These are phyloP conservation scores for Microcos paniculata DNA, from an alignment of 345 rosid species.

Conservation along the genomic window DNA sequence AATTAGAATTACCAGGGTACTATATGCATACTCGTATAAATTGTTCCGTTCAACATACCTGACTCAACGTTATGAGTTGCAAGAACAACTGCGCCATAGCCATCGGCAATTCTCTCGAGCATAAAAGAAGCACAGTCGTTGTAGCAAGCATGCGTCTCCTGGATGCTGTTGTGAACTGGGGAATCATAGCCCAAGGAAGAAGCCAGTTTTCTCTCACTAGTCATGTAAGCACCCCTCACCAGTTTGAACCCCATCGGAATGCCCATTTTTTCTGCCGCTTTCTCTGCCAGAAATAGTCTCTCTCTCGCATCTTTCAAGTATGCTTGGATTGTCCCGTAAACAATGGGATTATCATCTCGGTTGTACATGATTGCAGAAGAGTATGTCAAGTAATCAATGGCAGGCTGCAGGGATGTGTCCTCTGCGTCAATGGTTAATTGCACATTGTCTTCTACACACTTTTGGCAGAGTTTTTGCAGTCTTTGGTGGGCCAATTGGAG, in stretches of 20 bases:
- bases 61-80: constrained; percentile 95
- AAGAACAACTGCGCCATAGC: constrained; percentile 65
- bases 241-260: constrained; percentile 75
- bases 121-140: constrained; percentile 70
- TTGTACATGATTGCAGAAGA: constrained; percentile 53
- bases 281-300: constrained; percentile 48
- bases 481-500: constrained; percentile 53
- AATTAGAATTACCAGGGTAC: neutral
- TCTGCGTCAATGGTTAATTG: constrained; percentile 74
- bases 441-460: constrained; percentile 51
- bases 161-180: constrained; percentile 70
- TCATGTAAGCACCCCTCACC: constrained; percentile 92
- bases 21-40: too few species aligned
- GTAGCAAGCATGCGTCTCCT: constrained; percentile 72
- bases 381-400: constrained; percentile 80
- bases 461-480: constrained; percentile 52
- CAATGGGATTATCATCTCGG: constrained; percentile 41
- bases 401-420: constrained; percentile 75
- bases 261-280: constrained; percentile 55
- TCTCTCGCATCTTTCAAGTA: constrained; percentile 81
- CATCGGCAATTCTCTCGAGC: constrained; percentile 56
- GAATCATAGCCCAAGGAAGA: constrained; percentile 65
- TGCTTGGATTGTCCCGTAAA: constrained; percentile 75
- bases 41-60: too few species aligned
- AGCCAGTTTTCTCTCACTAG: constrained; percentile 59